Percentiles rank a stretch among this genome's conserved stretches.
These are phyloP conservation scores for Boletus reticuloceps DNA, from an alignment of 768 basidiomycete species.

Conservation along the genomic window DNA sequence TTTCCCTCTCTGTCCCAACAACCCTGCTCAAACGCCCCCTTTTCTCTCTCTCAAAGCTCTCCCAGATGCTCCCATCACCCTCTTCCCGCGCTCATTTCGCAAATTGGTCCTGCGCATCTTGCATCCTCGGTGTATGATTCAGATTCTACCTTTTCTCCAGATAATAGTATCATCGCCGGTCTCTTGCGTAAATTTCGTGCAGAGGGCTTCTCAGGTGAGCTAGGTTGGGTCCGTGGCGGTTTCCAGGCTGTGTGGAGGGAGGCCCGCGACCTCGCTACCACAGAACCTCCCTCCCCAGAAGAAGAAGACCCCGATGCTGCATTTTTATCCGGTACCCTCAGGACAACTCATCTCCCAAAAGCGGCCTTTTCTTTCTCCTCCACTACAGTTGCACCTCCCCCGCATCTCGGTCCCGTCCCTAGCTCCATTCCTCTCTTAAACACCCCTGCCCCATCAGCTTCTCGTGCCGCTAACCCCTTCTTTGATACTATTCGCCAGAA, in stretches of 20 bases:
- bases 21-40: slow-evolving; percentile 90
- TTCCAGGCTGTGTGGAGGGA: slow-evolving; percentile 68
- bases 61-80: slow-evolving; percentile 72
- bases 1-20: slow-evolving; percentile 90
- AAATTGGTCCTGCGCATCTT: slow-evolving; percentile 52
- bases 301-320: slow-evolving; percentile 44
- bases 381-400: slow-evolving; percentile 31
- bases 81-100: slow-evolving; percentile 58
- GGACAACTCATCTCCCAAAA: slow-evolving; percentile 59
- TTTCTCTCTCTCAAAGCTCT: slow-evolving; percentile 75
- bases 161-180: slow-evolving; percentile 67
- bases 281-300: slow-evolving; percentile 46
- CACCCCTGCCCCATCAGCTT: slow-evolving; percentile 22
- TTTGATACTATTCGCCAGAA: slow-evolving; percentile 93
- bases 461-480: slow-evolving; percentile 71
- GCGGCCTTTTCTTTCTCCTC: slow-evolving; percentile 58
- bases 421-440: slow-evolving; percentile 1
- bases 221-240: slow-evolving; percentile 82
- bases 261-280: slow-evolving; percentile 50
- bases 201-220: slow-evolving; percentile 56
- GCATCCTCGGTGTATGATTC: slow-evolving; percentile 86
- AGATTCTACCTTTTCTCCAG: slow-evolving; percentile 60
- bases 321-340: slow-evolving; percentile 34
- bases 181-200: slow-evolving; percentile 73
- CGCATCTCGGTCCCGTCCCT: slow-evolving; percentile 3